Base-by-base conservation (phyloP, 176 grass and related monocot species). In the Melocanna baccifera region DNA sequence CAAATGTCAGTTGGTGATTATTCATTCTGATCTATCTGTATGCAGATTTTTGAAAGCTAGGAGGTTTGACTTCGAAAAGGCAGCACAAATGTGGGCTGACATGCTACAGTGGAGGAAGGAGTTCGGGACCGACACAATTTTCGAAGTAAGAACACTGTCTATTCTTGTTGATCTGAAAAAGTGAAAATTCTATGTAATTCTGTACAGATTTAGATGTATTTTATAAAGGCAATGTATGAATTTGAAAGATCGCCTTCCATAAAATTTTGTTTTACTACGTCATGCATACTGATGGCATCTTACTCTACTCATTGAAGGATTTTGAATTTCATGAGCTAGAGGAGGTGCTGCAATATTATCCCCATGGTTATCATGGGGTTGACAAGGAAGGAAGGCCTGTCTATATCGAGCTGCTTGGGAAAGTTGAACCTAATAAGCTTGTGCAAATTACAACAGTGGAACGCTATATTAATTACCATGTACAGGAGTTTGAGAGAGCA, bases 1-100 rank as follows among this genome's bases (percentile, higher is more conserved):
- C 47, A 52, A 80, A 69, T 89, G 32, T 22, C 72, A 77, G 61
- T 69, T 86, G 62, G 16, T 66, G 68, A 79, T 79, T 87, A 13
- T 71, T 78, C 73, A 65, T 73, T 87, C 47, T 29, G 30, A 66
- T 65, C 69, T 45, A 59, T 67, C 18, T 81, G 7, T 81, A 37
- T 94, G 71, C 81, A 99, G 96, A 89, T 99, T 99, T 86, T 92
- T 99, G 61, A 99, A 99, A 74, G 93, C 96, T 75, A 96, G 93
- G 88, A 99, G 88, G 80, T 91, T 99, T 9, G 93, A 99, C 53
- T 81, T 92, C 9, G 91, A 92, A 57, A 99, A 99, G 66, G 84
- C 93, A 82, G 84, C 81, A 59, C 93, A 99, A n/a, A 96, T 99
- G 96, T 99, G 96, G 96, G 85, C 67, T 9, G 91, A 94, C 69